These are phyloP conservation scores for Phyllosticta citriasiana DNA, from an alignment of 2,329 filamentous ascomycete genomes.

Conservation along the genomic window DNA sequence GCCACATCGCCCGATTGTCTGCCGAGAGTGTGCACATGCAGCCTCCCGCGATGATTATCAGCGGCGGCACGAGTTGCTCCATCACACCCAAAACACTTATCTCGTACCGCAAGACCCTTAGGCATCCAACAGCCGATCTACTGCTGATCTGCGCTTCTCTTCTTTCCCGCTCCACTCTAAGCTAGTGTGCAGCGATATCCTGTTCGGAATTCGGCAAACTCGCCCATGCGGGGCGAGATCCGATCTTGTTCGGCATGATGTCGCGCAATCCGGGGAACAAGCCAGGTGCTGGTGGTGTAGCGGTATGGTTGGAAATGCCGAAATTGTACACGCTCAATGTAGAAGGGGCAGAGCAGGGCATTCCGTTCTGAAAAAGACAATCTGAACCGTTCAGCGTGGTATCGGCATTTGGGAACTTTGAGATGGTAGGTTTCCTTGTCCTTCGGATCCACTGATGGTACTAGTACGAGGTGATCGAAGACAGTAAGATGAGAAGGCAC, in stretches of 20 bases:
- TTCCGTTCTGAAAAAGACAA: neutral
- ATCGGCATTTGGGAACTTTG: neutral
- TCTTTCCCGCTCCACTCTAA: neutral
- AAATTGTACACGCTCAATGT: neutral
- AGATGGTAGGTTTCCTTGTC: no score
- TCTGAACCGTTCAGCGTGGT: neutral
- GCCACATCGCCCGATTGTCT: no score
- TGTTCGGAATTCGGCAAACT: no score
- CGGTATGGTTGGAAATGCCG: neutral
- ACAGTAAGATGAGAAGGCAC: no score
- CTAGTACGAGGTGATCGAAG: no score
- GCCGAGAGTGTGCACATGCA: no score
- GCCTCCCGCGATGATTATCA: no score
- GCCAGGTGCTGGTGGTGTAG: neutral
- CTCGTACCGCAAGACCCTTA: neutral
- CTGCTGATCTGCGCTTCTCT: neutral
- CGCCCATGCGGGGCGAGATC: neutral
- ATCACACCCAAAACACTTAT: neutral
- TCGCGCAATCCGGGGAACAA: neutral
- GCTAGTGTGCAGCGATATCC: neutral
- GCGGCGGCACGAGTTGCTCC: no score
- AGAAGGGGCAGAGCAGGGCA: neutral
- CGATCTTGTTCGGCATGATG: neutral
- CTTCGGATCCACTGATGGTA: no score
- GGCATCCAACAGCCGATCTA: neutral